Evolutionary conservation across 305 asterid species (phyloP).

Genomic region (Solanum hybrid): DNA sequence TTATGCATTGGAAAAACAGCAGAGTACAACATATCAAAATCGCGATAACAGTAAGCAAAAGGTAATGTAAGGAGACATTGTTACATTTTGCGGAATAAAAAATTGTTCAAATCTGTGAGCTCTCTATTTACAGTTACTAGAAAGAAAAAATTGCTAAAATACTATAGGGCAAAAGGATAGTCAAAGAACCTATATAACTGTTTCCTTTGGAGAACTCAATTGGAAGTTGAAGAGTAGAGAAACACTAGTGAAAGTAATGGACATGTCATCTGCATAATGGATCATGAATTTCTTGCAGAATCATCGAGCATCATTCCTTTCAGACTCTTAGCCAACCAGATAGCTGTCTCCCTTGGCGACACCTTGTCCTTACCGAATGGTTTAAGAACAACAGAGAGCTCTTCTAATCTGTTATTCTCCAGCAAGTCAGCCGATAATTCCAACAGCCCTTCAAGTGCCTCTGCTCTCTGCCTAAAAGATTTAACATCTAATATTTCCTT

Average conservation of each 20-base stretch:
- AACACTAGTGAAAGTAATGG: neutral
- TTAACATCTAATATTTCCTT: slow-evolving; percentile 66
- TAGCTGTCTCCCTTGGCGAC: slow-evolving; percentile 96
- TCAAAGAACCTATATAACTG: neutral
- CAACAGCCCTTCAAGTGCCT: slow-evolving; percentile 89
- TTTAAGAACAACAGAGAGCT: slow-evolving; percentile 75
- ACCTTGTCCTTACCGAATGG: slow-evolving; percentile 96
- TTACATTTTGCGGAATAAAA: slow-evolving; percentile 10
- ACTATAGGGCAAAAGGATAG: neutral
- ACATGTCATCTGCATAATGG: neutral
- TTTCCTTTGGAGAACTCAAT: neutral
- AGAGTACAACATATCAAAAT: neutral
- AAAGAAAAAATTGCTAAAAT: neutral
- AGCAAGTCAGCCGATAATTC: slow-evolving; percentile 95
- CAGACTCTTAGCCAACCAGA: slow-evolving; percentile 94
- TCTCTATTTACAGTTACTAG: slow-evolving; percentile 15
- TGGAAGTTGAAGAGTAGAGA: slow-evolving; percentile 3
- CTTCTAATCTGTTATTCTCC: slow-evolving; percentile 78
- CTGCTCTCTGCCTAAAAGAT: slow-evolving; percentile 87
- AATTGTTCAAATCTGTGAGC: neutral
- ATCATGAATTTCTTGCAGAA: slow-evolving; percentile 42
- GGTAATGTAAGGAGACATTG: neutral
- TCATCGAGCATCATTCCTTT: slow-evolving; percentile 97
- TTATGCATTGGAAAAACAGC: neutral
- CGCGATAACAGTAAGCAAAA: neutral